phyloP scores from a whole-genome alignment of 2,329 filamentous ascomycete genomes.

The Magnaporthiopsis incrustans region DNA sequence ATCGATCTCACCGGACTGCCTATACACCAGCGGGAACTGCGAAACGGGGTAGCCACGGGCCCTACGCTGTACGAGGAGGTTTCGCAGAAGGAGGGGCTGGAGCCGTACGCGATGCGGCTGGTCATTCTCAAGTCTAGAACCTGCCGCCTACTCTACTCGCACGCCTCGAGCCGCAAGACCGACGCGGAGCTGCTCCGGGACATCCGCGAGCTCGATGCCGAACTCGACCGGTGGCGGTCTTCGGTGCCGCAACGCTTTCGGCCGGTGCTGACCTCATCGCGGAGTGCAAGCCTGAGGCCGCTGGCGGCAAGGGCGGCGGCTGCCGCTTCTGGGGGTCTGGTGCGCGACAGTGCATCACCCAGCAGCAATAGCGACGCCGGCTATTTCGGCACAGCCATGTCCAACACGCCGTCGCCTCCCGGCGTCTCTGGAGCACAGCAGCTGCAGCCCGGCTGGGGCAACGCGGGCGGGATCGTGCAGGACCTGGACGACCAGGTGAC shows the following conservation, averaged over 20 bases:
- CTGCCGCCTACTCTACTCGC: constrained; percentile 40
- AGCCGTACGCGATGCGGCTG: constrained; percentile 22
- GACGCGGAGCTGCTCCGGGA: constrained; percentile 46
- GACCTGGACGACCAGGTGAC: constrained; percentile 11
- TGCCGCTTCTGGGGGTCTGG: background rate
- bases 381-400: background rate
- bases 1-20: constrained; percentile 15
- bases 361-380: background rate
- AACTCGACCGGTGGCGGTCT: constrained; percentile 46
- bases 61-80: constrained; percentile 14
- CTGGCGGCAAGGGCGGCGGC: background rate
- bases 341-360: background rate
- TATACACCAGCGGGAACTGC: constrained; percentile 11
- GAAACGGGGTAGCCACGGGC: background rate
- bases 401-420: background rate
- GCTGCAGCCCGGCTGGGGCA: background rate
- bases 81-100: constrained; percentile 4
- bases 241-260: constrained; percentile 36
- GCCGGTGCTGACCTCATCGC: constrained; percentile 29
- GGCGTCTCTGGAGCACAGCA: background rate
- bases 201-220: constrained; percentile 48
- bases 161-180: constrained; percentile 31
- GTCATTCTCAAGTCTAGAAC: constrained; percentile 44
- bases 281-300: background rate
- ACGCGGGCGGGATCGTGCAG: background rate